Evolutionary conservation across 176 grass and related monocot species (phyloP).

Genomic region (Ananas comosus): DNA sequence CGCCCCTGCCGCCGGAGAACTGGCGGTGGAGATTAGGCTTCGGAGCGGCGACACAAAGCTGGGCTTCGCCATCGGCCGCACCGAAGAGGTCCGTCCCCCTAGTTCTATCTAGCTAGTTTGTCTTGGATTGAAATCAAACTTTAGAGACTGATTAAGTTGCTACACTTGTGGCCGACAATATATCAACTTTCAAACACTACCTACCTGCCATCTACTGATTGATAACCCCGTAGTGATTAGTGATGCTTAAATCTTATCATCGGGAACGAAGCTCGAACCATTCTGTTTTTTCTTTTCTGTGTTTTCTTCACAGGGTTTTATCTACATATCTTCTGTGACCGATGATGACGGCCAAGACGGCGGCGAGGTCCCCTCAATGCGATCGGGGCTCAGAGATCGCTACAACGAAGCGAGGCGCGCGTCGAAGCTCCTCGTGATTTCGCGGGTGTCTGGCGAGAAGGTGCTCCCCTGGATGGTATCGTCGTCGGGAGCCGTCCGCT

Average conservation of each 20-base stretch:
- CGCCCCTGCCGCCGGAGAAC: slow-evolving; percentile 43
- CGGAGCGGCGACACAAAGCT: slow-evolving; percentile 57
- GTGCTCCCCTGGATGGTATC: slow-evolving; percentile 82
- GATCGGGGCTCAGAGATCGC: slow-evolving; percentile 57
- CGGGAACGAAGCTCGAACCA: neutral
- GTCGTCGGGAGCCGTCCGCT: slow-evolving; percentile 47
- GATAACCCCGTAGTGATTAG: too few relatives aligned
- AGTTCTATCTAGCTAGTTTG: too few relatives aligned
- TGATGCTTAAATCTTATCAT: too few relatives aligned
- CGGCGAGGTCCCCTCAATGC: slow-evolving; percentile 36
- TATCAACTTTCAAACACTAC: too few relatives aligned
- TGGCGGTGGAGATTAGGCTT: slow-evolving; percentile 49
- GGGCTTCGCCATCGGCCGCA: slow-evolving; percentile 65
- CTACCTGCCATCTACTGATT: too few relatives aligned
- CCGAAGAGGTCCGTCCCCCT: slow-evolving; percentile 44
- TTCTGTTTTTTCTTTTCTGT: neutral
- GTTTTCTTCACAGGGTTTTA: slow-evolving; percentile 47
- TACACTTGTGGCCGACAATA: too few relatives aligned
- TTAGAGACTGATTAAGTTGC: too few relatives aligned
- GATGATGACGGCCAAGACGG: slow-evolving; percentile 32
- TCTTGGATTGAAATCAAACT: too few relatives aligned
- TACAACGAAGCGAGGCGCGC: slow-evolving; percentile 42
- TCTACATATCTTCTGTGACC: slow-evolving; percentile 67
- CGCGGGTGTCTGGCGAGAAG: slow-evolving; percentile 62
- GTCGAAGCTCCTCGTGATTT: slow-evolving; percentile 61